Base-by-base conservation (phyloP, 371 early-diverging fungal species). In the Mortierella sp. region DNA sequence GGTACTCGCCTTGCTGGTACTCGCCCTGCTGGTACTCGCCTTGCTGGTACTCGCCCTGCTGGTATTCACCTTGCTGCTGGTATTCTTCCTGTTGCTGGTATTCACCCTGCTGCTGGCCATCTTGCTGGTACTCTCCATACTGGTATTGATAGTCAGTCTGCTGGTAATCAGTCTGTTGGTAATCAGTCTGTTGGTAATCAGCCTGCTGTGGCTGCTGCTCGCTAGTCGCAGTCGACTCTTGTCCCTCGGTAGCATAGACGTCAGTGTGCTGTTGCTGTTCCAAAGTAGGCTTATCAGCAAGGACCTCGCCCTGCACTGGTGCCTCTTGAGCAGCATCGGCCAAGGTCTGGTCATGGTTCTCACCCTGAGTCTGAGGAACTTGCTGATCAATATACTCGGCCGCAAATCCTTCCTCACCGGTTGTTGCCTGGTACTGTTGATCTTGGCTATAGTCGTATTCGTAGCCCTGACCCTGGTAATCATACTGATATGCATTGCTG, bases 1-100 rank as follows among this genome's bases (percentile, higher is more conserved):
- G 65, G 28, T 72, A 57, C 0, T 48, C 61, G 37, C 30, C 62
- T 16, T 73, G 60, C 60, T 72, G 71, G 23, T 70, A 64, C 14
- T 56, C 64, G 37, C 23, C 59, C 12, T 69, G 55, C 46, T 70
- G 64, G 30, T 65, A 28, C 15, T 18, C 51, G 26, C 83, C 59
- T 83, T 76, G 11, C 81, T 69, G 50, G 80, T 76, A 52, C 81
- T 83, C 47, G 81, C 74, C 6, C 6, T 65, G 57, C 45, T 57
- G 47, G 58, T 45, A 23, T 23, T 14, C 46, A 4, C 52, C 56
- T 58, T 28, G n/a, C 46, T 30, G 19, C 45, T 52, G n/a, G n/a
- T n/a, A n/a, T n/a, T n/a, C n/a, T n/a, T n/a, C n/a, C n/a, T n/a
- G n/a, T n/a, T n/a, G n/a, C n/a, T n/a, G n/a, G 68, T 83, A 18